Evolutionary conservation across 768 basidiomycete species (phyloP).

Genomic region (Lentinula lateritia): DNA sequence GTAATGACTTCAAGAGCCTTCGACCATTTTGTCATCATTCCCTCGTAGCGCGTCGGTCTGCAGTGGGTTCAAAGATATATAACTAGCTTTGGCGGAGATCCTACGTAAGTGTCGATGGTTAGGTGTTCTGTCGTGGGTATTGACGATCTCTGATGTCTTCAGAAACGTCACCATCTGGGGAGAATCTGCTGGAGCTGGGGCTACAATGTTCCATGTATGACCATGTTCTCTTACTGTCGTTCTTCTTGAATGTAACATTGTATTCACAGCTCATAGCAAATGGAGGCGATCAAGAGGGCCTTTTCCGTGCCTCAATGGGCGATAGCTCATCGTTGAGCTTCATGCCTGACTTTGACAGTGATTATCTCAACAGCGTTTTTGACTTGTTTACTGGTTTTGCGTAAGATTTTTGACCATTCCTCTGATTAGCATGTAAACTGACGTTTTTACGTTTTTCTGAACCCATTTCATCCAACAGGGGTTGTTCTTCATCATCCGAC

Average conservation of each 20-base stretch:
- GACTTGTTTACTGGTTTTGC: constrained; percentile 27
- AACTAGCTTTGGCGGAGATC: background rate
- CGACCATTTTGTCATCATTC: background rate
- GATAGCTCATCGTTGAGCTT: constrained; percentile 38
- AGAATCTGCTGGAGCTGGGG: constrained; percentile 18
- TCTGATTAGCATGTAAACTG: background rate
- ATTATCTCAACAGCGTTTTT: constrained; percentile 30
- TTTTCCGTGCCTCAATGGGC: constrained; percentile 38
- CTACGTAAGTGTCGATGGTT: background rate
- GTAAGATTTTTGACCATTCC: constrained; percentile 18
- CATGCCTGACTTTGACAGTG: constrained; percentile 24
- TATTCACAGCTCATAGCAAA: constrained; percentile 29
- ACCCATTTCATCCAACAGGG: constrained; percentile 15
- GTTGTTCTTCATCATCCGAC: constrained; percentile 9
- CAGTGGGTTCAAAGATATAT: constrained; percentile 4
- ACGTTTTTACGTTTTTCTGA: background rate
- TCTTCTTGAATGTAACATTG: background rate
- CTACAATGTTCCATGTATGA: constrained; percentile 34
- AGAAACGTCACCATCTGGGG: constrained; percentile 10
- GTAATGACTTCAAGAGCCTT: background rate
- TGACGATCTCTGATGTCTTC: background rate
- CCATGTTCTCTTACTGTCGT: background rate
- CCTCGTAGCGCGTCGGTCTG: constrained; percentile 6
- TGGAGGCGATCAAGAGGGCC: constrained; percentile 28
- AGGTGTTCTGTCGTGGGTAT: background rate